phyloP scores from a whole-genome alignment of 768 basidiomycete genomes.

The Lentinula boryana region DNA sequence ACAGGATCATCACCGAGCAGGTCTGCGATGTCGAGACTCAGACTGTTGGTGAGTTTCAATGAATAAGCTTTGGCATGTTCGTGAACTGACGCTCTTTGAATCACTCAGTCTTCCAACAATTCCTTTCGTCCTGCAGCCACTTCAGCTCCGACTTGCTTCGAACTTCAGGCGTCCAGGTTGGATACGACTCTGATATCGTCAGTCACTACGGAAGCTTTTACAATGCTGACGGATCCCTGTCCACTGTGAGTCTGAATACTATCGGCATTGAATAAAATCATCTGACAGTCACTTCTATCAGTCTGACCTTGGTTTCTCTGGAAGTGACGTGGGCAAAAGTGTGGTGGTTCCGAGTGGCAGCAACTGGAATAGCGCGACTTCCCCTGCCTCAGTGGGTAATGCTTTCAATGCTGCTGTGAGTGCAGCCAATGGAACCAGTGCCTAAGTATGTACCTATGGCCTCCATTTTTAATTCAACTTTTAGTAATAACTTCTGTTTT shows the following conservation, averaged over 20 bases:
- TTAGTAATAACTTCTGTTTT: neutral
- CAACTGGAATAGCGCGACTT: constrained; percentile 11
- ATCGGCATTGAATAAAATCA: neutral
- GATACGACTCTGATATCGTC: constrained; percentile 14
- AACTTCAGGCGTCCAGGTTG: constrained; percentile 13
- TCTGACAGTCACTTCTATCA: neutral
- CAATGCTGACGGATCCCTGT: constrained; percentile 14
- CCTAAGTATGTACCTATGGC: neutral
- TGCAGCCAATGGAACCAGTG: neutral
- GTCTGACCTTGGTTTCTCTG: constrained; percentile 10
- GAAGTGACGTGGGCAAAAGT: constrained; percentile 7
- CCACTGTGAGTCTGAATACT: neutral
- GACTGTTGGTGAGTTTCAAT: constrained; percentile 15
- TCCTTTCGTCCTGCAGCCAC: constrained; percentile 5
- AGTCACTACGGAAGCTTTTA: constrained; percentile 11
- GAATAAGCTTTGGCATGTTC: neutral
- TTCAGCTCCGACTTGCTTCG: constrained; percentile 17
- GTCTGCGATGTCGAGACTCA: constrained; percentile 25
- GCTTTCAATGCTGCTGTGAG: constrained; percentile 6
- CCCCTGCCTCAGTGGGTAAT: constrained; percentile 7
- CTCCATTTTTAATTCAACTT: neutral
- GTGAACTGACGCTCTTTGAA: neutral
- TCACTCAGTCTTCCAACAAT: neutral
- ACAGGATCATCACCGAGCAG: constrained; percentile 20
- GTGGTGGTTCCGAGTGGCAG: constrained; percentile 4